Conservation (phyloP, 2,329 filamentous ascomycete genomes). For the Penicillium fuscoglaucum region DNA sequence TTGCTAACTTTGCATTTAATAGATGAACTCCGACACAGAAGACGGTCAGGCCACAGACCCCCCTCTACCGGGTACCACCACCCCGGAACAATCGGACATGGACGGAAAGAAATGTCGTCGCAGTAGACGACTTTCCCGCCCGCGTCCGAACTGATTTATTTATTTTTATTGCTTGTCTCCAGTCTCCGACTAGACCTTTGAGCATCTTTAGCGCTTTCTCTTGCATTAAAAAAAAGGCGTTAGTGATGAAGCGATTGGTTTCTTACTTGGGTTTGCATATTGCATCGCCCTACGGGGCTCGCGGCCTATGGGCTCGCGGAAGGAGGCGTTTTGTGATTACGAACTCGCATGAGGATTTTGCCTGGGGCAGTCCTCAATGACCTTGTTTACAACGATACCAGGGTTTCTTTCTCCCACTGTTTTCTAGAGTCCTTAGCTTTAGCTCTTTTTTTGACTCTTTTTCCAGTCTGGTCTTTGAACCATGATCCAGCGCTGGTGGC, state of each 20-base stretch:
- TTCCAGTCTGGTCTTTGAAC: background rate
- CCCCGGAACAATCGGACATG: conserved; percentile 12
- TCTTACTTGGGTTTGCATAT: conserved; percentile 9
- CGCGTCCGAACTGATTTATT: conserved; percentile 14
- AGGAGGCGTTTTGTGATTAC: conserved; percentile 21
- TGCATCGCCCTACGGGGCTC: conserved; percentile 17
- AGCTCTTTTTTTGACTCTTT: background rate
- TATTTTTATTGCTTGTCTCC: conserved; percentile 9
- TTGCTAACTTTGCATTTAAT: background rate
- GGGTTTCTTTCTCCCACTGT: background rate
- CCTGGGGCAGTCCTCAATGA: conserved; percentile 21
- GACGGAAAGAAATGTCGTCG: conserved; percentile 16
- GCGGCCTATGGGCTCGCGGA: conserved; percentile 8
- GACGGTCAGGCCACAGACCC: conserved; percentile 16
- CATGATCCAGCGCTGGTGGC: background rate
- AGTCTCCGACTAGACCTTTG: conserved; percentile 11
- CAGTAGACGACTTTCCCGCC: conserved; percentile 23
- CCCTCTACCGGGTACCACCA: background rate
- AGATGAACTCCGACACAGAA: conserved; percentile 22
- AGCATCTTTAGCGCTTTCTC: conserved; percentile 22
- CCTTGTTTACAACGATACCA: conserved; percentile 16
- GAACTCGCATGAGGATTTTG: conserved; percentile 21
- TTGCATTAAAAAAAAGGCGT: conserved; percentile 26
- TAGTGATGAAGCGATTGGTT: conserved; percentile 18
- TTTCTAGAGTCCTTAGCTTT: background rate